phyloP scores from a whole-genome alignment of 2,329 filamentous ascomycete genomes.

The Phaeophleospora eucalypticola region DNA sequence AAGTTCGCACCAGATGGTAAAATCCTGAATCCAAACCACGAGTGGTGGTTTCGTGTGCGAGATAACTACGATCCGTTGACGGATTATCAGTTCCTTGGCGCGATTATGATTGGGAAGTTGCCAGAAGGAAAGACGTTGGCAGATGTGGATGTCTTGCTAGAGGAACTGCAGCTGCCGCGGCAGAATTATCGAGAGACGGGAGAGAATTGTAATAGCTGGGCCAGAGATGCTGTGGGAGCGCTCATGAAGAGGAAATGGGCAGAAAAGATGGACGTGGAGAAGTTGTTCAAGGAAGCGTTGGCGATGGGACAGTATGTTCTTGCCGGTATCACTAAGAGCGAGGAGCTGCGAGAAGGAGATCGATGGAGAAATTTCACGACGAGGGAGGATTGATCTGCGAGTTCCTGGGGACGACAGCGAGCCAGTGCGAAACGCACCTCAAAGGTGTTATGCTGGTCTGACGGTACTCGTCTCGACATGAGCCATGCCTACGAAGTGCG shows the following conservation, averaged over 20 bases:
- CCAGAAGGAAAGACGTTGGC: neutral
- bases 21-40: neutral
- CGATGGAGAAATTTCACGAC: neutral
- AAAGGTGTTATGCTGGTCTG: no score
- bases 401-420: no score
- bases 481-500: no score
- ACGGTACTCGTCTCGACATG: no score
- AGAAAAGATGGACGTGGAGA: neutral
- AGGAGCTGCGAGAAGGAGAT: neutral
- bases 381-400: neutral
- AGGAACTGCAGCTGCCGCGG: neutral
- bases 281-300: neutral
- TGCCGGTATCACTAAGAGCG: neutral
- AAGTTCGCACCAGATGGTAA: neutral
- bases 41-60: neutral
- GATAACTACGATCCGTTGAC: neutral
- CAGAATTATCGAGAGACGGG: neutral
- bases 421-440: no score
- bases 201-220: neutral
- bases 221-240: neutral
- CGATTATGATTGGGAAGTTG: neutral
- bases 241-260: neutral
- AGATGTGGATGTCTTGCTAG: neutral
- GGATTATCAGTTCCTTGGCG: neutral
- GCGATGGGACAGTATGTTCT: neutral